These are phyloP conservation scores for Pleurotus tuber-regium DNA, from an alignment of 768 basidiomycete species.

Conservation along the genomic window DNA sequence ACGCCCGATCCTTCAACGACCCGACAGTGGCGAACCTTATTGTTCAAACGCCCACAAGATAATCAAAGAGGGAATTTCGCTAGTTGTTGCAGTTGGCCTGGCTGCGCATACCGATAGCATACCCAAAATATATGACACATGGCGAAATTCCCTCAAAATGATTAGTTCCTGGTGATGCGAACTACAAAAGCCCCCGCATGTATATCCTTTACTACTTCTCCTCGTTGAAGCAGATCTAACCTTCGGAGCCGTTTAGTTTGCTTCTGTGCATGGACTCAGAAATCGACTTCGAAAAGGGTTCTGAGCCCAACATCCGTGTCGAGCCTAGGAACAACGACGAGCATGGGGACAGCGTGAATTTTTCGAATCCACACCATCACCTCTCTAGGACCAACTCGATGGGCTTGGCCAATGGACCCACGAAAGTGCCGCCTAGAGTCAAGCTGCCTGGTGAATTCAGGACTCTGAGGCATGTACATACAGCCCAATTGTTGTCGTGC, in stretches of 20 bases:
- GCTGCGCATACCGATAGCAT: background rate
- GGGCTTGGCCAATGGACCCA: conserved; percentile 5
- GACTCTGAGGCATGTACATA: conserved; percentile 18
- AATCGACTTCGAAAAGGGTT: conserved; percentile 3
- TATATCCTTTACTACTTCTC: too few relatives aligned
- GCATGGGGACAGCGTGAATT: background rate
- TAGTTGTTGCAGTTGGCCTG: background rate
- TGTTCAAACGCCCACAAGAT: too few relatives aligned
- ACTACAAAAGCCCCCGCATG: background rate
- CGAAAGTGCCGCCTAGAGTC: conserved; percentile 15
- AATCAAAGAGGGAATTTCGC: conserved; percentile 8
- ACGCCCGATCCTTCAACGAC: too few relatives aligned
- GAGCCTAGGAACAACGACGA: background rate
- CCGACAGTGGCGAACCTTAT: too few relatives aligned
- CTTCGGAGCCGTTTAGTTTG: too few relatives aligned
- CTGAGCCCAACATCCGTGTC: background rate
- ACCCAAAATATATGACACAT: background rate
- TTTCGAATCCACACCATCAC: background rate
- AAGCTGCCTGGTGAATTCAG: conserved; percentile 23
- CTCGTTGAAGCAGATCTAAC: too few relatives aligned
- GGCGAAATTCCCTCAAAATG: conserved; percentile 2
- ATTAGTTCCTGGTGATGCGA: background rate
- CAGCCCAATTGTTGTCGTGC: background rate
- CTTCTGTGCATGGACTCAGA: background rate
- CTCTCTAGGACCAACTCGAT: conserved; percentile 10